phyloP scores from a whole-genome alignment of 2,329 filamentous ascomycete genomes.

The Knoxdaviesia capensis region DNA sequence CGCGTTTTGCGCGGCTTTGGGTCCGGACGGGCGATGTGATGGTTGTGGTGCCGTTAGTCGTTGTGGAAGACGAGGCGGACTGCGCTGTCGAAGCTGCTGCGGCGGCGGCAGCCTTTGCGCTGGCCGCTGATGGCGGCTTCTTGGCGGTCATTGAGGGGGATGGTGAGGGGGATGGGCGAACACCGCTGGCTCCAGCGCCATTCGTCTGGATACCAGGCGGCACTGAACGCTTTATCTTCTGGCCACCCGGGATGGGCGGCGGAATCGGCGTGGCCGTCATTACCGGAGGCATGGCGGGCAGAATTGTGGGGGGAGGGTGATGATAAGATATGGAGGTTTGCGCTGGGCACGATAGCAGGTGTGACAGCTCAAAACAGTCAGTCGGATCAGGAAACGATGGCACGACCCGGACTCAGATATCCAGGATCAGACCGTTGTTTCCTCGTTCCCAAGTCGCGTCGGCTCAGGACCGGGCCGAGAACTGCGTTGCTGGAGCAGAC shows the following conservation, averaged over 20 bases:
- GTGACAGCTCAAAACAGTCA: background rate
- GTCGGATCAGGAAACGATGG: too few relatives aligned
- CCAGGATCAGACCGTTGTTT: too few relatives aligned
- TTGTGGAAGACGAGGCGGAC: constrained; percentile 13
- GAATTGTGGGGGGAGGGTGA: background rate
- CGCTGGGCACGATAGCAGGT: constrained; percentile 1
- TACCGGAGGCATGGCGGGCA: constrained; percentile 30
- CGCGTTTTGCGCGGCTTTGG: constrained; percentile 37
- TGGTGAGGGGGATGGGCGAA: constrained; percentile 40
- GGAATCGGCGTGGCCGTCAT: constrained; percentile 26
- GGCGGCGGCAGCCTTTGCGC: constrained; percentile 19
- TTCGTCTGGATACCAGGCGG: constrained; percentile 48
- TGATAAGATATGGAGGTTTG: background rate
- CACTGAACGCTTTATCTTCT: constrained; percentile 48
- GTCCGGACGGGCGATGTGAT: constrained; percentile 24
- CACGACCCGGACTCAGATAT: too few relatives aligned
- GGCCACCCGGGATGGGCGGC: constrained; percentile 11
- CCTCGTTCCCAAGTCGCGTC: too few relatives aligned
- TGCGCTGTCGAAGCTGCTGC: too few relatives aligned
- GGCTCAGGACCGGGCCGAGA: too few relatives aligned
- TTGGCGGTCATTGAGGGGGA: constrained; percentile 36
- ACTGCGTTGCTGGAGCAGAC: too few relatives aligned
- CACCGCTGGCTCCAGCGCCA: constrained; percentile 33
- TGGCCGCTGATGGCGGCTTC: constrained; percentile 23
- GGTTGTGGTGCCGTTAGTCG: constrained; percentile 16